Percentiles rank a stretch among this genome's conserved stretches.
phyloP scores from a whole-genome alignment of 2,329 filamentous ascomycete genomes.

The Calonectria pseudoturangicola region DNA sequence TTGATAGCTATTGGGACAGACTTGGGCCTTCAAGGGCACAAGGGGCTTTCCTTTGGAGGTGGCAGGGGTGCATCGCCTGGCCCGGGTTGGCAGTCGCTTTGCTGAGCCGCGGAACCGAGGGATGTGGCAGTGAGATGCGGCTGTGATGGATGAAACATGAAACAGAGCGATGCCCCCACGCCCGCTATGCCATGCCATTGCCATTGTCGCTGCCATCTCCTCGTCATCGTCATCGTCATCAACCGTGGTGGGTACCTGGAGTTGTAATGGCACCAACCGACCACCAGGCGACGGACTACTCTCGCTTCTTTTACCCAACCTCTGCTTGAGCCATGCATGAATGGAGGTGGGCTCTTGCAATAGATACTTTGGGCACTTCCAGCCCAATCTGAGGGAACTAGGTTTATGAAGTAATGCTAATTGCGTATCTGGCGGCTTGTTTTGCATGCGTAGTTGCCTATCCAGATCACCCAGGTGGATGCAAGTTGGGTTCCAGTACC shows the following conservation, averaged over 20 bases:
- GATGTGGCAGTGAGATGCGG: constrained; percentile 18
- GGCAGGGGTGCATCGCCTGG: constrained; percentile 6
- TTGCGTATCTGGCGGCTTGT: background rate
- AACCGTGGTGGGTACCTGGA: background rate
- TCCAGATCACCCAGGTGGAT: background rate
- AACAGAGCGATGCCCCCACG: constrained; percentile 50
- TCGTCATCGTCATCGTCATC: constrained; percentile 25
- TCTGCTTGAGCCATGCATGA: background rate
- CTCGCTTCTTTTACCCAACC: background rate
- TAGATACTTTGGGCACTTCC: background rate
- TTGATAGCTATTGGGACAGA: background rate
- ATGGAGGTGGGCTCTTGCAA: background rate
- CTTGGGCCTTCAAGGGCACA: background rate
- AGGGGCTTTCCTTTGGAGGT: background rate
- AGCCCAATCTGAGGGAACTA: background rate
- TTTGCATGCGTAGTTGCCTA: background rate
- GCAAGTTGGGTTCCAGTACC: constrained; percentile 10
- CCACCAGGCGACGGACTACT: background rate
- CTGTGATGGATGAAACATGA: constrained; percentile 50
- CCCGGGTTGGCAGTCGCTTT: background rate
- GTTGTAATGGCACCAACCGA: background rate
- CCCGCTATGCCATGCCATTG: constrained; percentile 37
- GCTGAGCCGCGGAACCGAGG: background rate
- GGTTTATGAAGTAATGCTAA: background rate
- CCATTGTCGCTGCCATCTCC: constrained; percentile 31